Evolutionary conservation across 495 filamentous ascomycete species (phyloP).

Genomic region (Tuber calosporum): DNA sequence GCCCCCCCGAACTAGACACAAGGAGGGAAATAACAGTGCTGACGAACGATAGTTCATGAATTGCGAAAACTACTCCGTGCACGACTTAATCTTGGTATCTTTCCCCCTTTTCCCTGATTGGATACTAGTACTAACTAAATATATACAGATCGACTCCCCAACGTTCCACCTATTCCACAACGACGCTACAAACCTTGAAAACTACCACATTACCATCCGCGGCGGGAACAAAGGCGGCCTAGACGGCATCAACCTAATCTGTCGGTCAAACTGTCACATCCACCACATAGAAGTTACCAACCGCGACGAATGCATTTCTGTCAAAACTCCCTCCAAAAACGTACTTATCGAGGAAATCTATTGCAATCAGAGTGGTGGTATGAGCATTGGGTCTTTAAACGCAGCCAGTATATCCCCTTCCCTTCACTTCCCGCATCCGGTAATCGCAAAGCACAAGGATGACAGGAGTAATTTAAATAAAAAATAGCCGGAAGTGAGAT

Average conservation of each 20-base stretch:
- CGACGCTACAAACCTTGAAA: slow-evolving; percentile 47
- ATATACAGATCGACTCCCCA: slow-evolving; percentile 46
- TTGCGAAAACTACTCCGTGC: slow-evolving; percentile 48
- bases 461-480: neutral
- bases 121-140: neutral
- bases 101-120: neutral
- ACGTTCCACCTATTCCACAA: slow-evolving; percentile 50
- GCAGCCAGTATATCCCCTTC: slow-evolving; percentile 16
- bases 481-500: slow-evolving; percentile 37
- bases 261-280: slow-evolving; percentile 48
- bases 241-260: slow-evolving; percentile 51
- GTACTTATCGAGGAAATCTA: slow-evolving; percentile 54
- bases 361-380: slow-evolving; percentile 54
- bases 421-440: neutral
- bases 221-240: slow-evolving; percentile 49
- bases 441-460: neutral
- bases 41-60: slow-evolving; percentile 45
- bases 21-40: slow-evolving; percentile 34
- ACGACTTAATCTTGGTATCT: slow-evolving; percentile 46
- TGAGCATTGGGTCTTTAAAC: slow-evolving; percentile 50
- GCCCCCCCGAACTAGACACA: neutral
- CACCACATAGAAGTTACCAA: slow-evolving; percentile 53
- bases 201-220: slow-evolving; percentile 53
- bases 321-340: slow-evolving; percentile 49
- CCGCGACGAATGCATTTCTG: slow-evolving; percentile 53